Base-by-base conservation (phyloP, 371 early-diverging fungal species). In the Mortierella sp. region DNA sequence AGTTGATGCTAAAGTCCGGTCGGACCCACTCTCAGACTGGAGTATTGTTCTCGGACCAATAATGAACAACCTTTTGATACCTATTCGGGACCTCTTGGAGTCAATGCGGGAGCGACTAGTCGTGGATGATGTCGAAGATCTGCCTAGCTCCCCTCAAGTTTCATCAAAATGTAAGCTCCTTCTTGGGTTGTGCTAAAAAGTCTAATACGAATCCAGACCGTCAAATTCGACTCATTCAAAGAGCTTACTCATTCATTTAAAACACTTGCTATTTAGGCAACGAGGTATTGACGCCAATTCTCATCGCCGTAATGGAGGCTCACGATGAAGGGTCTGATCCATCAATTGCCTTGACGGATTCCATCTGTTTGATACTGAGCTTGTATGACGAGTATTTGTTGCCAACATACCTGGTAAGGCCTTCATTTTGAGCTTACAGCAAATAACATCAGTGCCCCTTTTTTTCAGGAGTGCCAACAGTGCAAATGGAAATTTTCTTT, bases 341-440 rank as follows among this genome's bases (percentile, higher is more conserved):
- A 24, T 55, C 28, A 16, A 12, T 9, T 12, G 55, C 12, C 6
- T 4, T 55, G 28, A 28, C 8, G 3, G 47, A 62, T 10, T 5
- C 18, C 11, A 45, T 62, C 3, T 62, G 62, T 43, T 62, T 62
- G 20, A 45, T 62, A 3, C 47, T 62, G 22, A 10, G 28, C 11
- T 22, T 62, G 20, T 62, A 62, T 26, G 62, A 62, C 20, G 43
- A 62, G 20, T 45, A 62, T 40, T 22, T 62, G 10, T 18, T 62
- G 62, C 40, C 62, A 22, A 22, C 2, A 11, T 14, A 5, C 30
- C 1, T 62, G 43, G 62, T 62, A 45, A 5, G 47, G 5, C n/a
- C 0, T 9, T 18, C 22, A n/a, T 18, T 51, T n/a, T 18, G n/a
- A 5, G 5, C 5, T 5, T 8, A 5, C 18, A 51, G n/a, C 18